Evolutionary conservation across 2,329 filamentous ascomycete species (phyloP).

Genomic region (Chaetothyriales sp.): DNA sequence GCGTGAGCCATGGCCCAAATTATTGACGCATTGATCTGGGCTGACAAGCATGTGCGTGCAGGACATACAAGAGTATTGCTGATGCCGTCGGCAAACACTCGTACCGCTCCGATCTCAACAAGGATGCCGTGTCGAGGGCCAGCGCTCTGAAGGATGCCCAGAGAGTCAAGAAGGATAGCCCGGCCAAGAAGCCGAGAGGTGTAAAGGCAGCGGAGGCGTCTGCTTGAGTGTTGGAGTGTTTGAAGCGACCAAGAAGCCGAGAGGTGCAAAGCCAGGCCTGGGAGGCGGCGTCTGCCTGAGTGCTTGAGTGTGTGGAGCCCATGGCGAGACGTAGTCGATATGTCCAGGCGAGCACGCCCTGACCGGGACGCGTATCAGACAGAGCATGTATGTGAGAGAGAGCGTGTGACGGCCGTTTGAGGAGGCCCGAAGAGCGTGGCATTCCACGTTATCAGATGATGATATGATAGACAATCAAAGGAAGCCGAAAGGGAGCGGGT

Average conservation of each 20-base stretch:
- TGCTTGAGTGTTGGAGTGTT: constrained; percentile 10
- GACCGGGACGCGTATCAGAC: background rate
- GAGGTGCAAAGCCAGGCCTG: constrained; percentile 66
- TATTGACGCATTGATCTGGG: constrained; percentile 13
- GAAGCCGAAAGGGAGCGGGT: background rate
- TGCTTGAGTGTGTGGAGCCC: background rate
- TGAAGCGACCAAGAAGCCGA: constrained; percentile 25
- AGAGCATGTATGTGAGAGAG: background rate
- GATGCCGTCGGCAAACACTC: constrained; percentile 66
- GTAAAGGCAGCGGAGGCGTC: constrained; percentile 61
- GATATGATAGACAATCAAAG: background rate
- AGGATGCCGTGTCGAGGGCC: constrained; percentile 69
- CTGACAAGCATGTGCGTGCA: constrained; percentile 25
- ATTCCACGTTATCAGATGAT: background rate
- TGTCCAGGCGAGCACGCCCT: background rate
- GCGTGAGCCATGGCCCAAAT: constrained; percentile 45
- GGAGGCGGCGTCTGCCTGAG: constrained; percentile 44
- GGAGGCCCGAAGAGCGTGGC: background rate
- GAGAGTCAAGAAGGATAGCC: constrained; percentile 61
- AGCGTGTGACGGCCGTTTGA: background rate
- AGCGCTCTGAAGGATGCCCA: constrained; percentile 72
- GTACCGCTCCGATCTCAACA: constrained; percentile 71
- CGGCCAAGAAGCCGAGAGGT: constrained; percentile 63
- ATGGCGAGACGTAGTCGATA: background rate
- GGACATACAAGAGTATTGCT: constrained; percentile 82